phyloP scores from a whole-genome alignment of 345 rosid species.

The Syzygium jambos region DNA sequence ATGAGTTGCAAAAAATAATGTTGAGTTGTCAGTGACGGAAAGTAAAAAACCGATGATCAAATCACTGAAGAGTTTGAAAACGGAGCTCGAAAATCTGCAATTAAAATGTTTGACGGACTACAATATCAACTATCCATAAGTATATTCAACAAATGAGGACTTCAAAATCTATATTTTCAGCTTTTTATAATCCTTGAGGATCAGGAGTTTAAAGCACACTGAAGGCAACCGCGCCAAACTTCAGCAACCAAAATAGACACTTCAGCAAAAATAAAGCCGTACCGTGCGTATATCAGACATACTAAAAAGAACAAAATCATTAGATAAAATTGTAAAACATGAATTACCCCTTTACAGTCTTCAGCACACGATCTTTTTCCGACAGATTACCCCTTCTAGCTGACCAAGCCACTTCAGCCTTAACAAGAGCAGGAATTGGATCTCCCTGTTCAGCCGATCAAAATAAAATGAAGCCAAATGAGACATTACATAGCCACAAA shows the following conservation, averaged over 20 bases:
- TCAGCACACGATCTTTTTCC: constrained; percentile 51
- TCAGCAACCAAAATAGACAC: neutral
- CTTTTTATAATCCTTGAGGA: neutral
- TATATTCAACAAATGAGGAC: neutral
- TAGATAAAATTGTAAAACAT: neutral
- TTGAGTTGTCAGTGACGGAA: neutral
- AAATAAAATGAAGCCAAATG: neutral
- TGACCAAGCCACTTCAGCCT: constrained; percentile 58
- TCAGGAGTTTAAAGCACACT: neutral
- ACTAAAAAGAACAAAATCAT: neutral
- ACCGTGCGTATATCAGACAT: neutral
- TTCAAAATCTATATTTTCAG: neutral
- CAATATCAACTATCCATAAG: neutral
- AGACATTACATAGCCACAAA: neutral
- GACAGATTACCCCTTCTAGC: constrained; percentile 22
- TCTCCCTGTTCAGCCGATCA: constrained; percentile 28
- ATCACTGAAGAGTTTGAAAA: neutral
- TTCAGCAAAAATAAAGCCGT: neutral
- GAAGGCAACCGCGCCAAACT: neutral
- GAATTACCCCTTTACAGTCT: constrained; percentile 63
- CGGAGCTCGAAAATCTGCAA: neutral
- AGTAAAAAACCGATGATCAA: neutral
- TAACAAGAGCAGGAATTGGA: constrained; percentile 45
- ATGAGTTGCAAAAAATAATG: neutral
- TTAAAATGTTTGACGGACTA: neutral